Evolutionary conservation across 2,329 filamentous ascomycete genomes (phyloP), one percentile per base, ranked within the genome.

Genomic region (Colletotrichum gigasporum): DNA sequence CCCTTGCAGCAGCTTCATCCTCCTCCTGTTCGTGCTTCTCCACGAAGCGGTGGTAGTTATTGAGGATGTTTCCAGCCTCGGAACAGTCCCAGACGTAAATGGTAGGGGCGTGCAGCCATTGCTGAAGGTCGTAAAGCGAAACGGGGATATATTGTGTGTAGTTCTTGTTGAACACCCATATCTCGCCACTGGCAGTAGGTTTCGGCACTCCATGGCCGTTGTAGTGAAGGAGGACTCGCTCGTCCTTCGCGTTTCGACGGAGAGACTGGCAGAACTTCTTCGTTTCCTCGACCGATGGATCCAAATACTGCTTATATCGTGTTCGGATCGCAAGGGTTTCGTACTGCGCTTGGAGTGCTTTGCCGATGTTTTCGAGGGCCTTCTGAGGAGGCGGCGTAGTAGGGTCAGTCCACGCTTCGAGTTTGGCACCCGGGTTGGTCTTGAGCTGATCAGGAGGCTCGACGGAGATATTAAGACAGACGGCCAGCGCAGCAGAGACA

Each of bases 71-170:
- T 6, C 95, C 96, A 1, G 96, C 94, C 77, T 97, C 94, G 14
- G 95, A 97, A 73, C 96, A 97, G 78, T 99, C 96, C 86, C 96
- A 99, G 32, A 99, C 96, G 73, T 96, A 99, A 42, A 99, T 90
- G 65, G 94, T 97, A 0, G 96, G 96, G 0, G 94, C 95, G 67
- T 95, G 94, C 7, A 99, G 87, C 96, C 96, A 99, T 63, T 92
- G 91, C 77, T 98, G 95, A 44, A 99, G 81, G 74, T 99, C 96
- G 72, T 97, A 97, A 8, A 99, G 82, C 1, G 95, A 97, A 42
- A 99, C 92, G 0, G 96, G 96, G 41, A 99, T 99, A 75, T 99
- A 99, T 78, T 99, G 96, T 0, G 96, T 99, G 75, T 97, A 99
- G 70, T 93, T 98, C 71, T 96, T 95, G 79, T 99, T 99, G 78